A percentile compares a stretch with the other conserved stretches of the same genome.
Conservation (phyloP, 2,329 filamentous ascomycete genomes). For the Xylaria polymorpha region DNA sequence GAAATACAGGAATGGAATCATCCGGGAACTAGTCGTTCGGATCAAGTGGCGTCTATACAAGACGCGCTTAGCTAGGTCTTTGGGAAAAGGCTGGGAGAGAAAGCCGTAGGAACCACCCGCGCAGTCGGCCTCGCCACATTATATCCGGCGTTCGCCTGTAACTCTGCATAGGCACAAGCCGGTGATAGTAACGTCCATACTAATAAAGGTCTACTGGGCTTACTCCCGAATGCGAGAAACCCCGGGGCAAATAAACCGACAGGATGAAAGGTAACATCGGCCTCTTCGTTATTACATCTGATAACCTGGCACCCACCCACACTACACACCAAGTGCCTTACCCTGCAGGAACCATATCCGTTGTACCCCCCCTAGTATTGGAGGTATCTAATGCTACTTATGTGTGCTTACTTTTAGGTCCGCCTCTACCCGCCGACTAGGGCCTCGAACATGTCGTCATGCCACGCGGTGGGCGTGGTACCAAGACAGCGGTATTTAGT, state of each 20-base stretch:
- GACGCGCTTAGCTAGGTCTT: background rate
- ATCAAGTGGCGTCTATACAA: conserved; percentile 4
- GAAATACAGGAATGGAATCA: conserved; percentile 2
- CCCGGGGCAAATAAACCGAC: background rate
- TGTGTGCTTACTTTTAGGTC: conserved; percentile 1
- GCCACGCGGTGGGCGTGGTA: conserved; percentile 5
- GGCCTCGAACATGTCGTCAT: conserved; percentile 9
- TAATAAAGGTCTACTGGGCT: background rate
- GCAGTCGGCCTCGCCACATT: conserved; percentile 8
- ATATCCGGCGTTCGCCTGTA: conserved; percentile 3
- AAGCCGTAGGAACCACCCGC: background rate
- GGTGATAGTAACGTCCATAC: background rate
- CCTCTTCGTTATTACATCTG: background rate
- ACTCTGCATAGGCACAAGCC: background rate
- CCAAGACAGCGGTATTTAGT: background rate
- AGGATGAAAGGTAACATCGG: background rate
- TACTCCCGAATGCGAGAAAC: background rate
- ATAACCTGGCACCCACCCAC: background rate
- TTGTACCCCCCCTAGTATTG: conserved; percentile 1
- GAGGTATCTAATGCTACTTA: conserved; percentile 4
- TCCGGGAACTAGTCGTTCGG: conserved; percentile 13
- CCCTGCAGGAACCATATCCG: conserved; percentile 16
- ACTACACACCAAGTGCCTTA: background rate
- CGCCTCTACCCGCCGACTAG: conserved; percentile 19
- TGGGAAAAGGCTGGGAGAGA: background rate